Conservation (phyloP, 306 rosid species). For the Erythrophleum fordii region DNA sequence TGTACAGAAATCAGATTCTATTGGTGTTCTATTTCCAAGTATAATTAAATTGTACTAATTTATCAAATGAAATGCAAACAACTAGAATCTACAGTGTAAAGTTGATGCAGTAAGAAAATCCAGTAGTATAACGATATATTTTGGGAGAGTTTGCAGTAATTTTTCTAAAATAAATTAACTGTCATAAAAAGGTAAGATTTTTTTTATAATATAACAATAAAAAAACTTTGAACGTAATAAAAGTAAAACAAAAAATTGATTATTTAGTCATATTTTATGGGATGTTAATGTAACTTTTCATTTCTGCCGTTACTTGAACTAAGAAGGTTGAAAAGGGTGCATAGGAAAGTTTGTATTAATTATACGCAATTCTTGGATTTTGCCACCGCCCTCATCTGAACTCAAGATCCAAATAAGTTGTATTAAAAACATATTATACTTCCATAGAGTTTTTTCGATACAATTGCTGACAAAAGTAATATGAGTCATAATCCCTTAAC, state of each 20-base stretch:
- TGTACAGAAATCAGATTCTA: no score
- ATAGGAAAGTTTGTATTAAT: not conserved
- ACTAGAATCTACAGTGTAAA: no score
- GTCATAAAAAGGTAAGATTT: not conserved
- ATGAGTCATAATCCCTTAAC: conserved; percentile 29
- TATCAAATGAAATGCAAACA: no score
- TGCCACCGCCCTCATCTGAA: not conserved
- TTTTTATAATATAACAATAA: not conserved
- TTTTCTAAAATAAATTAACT: not conserved
- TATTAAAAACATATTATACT: conserved; percentile 35
- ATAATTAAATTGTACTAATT: no score
- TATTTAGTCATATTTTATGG: not conserved
- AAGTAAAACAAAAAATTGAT: not conserved
- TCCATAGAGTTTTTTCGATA: conserved; percentile 32
- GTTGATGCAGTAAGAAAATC: no score
- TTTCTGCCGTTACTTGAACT: no score
- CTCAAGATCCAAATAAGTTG: not conserved
- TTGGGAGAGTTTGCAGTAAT: not conserved
- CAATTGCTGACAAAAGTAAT: conserved; percentile 39
- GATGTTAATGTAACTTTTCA: not conserved
- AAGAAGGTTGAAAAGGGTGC: not conserved
- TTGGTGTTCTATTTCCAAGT: no score
- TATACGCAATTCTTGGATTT: not conserved
- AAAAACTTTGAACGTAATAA: not conserved
- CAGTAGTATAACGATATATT: not conserved